A percentile compares a stretch with the other conserved stretches of the same genome.
These are phyloP conservation scores for Malus sylvestris DNA, from an alignment of 306 rosid species.

Conservation along the genomic window DNA sequence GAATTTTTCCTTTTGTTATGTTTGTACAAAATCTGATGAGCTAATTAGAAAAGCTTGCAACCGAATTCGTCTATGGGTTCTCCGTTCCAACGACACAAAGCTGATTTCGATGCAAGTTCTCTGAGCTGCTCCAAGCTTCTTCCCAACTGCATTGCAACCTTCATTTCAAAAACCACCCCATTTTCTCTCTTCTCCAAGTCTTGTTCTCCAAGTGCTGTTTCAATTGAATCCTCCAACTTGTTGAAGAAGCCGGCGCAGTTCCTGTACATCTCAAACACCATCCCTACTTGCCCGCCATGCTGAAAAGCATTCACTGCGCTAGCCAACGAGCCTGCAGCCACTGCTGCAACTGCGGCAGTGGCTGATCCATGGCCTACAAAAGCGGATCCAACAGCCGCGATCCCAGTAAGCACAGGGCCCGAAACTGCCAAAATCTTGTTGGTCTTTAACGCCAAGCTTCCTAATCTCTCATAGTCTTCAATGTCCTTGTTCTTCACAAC, in stretches of 20 bases:
- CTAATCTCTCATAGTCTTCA: slow-evolving; percentile 61
- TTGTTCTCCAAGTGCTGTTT: slow-evolving; percentile 35
- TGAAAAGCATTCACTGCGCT: slow-evolving; percentile 39
- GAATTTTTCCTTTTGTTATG: neutral
- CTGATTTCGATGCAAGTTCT: slow-evolving; percentile 44
- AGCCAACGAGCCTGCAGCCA: slow-evolving; percentile 48
- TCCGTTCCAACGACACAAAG: slow-evolving; percentile 32
- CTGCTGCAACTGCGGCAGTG: slow-evolving; percentile 28
- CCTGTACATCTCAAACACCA: slow-evolving; percentile 70
- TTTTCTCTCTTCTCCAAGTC: slow-evolving; percentile 59
- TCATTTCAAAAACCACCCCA: slow-evolving; percentile 51
- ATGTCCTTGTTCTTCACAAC: slow-evolving; percentile 49
- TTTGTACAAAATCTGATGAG: neutral
- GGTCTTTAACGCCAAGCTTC: slow-evolving; percentile 45
- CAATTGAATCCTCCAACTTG: slow-evolving; percentile 35
- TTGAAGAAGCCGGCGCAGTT: slow-evolving; percentile 44
- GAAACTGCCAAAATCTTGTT: slow-evolving; percentile 55
- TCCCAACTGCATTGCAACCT: slow-evolving; percentile 56
- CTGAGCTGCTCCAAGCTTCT: slow-evolving; percentile 53
- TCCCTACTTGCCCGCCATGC: slow-evolving; percentile 71
- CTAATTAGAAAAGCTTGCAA: slow-evolving; percentile 45
- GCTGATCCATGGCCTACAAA: slow-evolving; percentile 34
- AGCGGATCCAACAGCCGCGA: slow-evolving; percentile 51
- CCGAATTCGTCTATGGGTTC: slow-evolving; percentile 50
- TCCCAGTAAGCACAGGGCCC: slow-evolving; percentile 64